phyloP scores from a whole-genome alignment of 352 stramenopile genomes.

The Globisporangium uncinulatum region DNA sequence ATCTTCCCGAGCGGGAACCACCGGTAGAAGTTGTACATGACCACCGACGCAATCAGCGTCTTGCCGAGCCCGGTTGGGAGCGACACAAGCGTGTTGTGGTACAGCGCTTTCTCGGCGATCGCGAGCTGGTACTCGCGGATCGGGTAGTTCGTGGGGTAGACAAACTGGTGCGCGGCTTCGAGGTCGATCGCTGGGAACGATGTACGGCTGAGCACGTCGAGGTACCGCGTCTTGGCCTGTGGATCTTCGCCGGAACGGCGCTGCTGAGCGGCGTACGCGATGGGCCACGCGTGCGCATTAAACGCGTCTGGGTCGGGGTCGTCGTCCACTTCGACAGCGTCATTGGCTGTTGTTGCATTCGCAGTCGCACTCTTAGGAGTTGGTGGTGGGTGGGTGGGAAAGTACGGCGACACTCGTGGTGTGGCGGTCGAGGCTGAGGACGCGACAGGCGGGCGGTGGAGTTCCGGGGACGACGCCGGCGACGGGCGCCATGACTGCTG shows the following conservation, averaged over 20 bases:
- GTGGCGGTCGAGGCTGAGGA: not conserved
- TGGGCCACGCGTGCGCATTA: slow-evolving; percentile 8
- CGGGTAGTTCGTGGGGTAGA: slow-evolving; percentile 90
- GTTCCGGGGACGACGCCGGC: not conserved
- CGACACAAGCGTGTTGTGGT: slow-evolving; percentile 98
- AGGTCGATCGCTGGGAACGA: slow-evolving; percentile 51
- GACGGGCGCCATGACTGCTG: not conserved
- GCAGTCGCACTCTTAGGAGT: not conserved
- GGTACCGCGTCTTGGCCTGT: slow-evolving; percentile 51
- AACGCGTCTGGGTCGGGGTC: slow-evolving; percentile 5
- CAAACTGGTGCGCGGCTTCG: slow-evolving; percentile 57
- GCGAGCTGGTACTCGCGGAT: slow-evolving; percentile 94
- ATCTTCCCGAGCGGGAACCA: slow-evolving; percentile 96
- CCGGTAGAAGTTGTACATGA: slow-evolving; percentile 99
- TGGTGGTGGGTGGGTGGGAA: not conserved
- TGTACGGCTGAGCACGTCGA: slow-evolving; percentile 30
- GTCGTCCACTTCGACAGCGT: slow-evolving; percentile 3
- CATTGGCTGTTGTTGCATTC: slow-evolving; percentile 1
- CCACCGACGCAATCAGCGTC: slow-evolving; percentile 98
- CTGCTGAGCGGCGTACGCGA: slow-evolving; percentile 13
- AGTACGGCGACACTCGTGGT: not conserved
- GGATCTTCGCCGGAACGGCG: slow-evolving; percentile 42
- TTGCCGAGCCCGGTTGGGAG: slow-evolving; percentile 99
- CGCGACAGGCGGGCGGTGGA: not conserved
- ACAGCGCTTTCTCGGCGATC: slow-evolving; percentile 91